Percentiles rank a stretch among this genome's conserved stretches.
phyloP scores from a whole-genome alignment of 2,329 filamentous ascomycete genomes.

The Coleophoma cylindrospora region DNA sequence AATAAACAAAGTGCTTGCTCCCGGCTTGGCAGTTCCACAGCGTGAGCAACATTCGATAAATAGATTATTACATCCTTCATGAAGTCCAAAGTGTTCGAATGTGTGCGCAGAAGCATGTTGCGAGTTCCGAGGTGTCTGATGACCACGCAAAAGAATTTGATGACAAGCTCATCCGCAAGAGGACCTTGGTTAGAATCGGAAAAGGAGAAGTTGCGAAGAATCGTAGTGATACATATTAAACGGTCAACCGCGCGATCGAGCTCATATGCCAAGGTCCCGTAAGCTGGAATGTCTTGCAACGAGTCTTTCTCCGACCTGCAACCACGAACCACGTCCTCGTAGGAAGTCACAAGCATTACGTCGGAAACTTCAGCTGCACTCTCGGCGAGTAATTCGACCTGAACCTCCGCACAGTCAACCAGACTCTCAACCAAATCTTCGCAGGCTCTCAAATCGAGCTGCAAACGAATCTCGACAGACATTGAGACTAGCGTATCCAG shows the following conservation, averaged over 20 bases:
- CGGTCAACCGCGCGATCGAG: slow-evolving; percentile 83
- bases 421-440: slow-evolving; percentile 87
- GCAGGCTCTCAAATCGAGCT: slow-evolving; percentile 65
- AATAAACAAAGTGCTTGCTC: slow-evolving; percentile 85
- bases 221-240: slow-evolving; percentile 85
- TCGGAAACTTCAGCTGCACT: slow-evolving; percentile 83
- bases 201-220: slow-evolving; percentile 90
- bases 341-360: slow-evolving; percentile 74
- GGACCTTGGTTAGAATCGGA: slow-evolving; percentile 69
- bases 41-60: slow-evolving; percentile 81
- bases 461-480: slow-evolving; percentile 57
- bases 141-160: slow-evolving; percentile 78
- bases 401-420: slow-evolving; percentile 85
- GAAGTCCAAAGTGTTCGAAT: slow-evolving; percentile 85
- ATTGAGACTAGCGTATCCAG: slow-evolving; percentile 72
- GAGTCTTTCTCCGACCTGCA: slow-evolving; percentile 69
- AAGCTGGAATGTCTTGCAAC: slow-evolving; percentile 66
- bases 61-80: slow-evolving; percentile 94
- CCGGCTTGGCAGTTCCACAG: slow-evolving; percentile 74
- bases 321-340: slow-evolving; percentile 82
- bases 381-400: slow-evolving; percentile 79
- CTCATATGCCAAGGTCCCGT: slow-evolving; percentile 74
- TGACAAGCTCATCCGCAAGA: slow-evolving; percentile 70
- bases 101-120: slow-evolving; percentile 76
- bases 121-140: slow-evolving; percentile 86